These are phyloP conservation scores for Takashimella koratensis DNA, from an alignment of 1,284 basidiomycete genomes.

Conservation along the genomic window DNA sequence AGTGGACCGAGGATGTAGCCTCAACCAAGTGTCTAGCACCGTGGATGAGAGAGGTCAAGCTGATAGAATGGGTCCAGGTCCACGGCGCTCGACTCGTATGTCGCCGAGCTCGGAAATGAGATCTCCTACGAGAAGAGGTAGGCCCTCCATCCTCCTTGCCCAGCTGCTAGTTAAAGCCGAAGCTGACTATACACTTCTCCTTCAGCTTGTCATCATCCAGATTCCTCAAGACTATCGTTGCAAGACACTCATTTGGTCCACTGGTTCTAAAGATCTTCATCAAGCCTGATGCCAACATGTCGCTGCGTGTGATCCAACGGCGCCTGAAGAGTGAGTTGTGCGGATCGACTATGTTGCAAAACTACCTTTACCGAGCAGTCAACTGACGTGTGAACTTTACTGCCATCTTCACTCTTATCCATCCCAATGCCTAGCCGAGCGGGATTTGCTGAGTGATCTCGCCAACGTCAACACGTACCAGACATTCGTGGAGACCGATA, in stretches of 20 bases:
- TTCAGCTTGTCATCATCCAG: slow-evolving; percentile 68
- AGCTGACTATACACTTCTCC: not conserved
- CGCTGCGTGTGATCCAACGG: slow-evolving; percentile 63
- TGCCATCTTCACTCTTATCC: no score
- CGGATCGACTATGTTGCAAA: no score
- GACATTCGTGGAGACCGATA: slow-evolving; percentile 88
- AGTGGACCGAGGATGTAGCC: not conserved
- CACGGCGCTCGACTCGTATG: slow-evolving; percentile 81
- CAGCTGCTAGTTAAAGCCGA: no score
- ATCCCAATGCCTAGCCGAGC: no score
- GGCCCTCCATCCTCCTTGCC: slow-evolving; percentile 13
- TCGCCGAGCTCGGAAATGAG: slow-evolving; percentile 78
- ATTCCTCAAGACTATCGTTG: slow-evolving; percentile 88
- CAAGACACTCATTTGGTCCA: slow-evolving; percentile 65
- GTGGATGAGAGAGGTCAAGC: no score
- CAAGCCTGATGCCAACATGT: slow-evolving; percentile 70
- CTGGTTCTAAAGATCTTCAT: slow-evolving; percentile 77
- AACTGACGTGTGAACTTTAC: slow-evolving; percentile 9
- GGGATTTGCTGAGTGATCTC: slow-evolving; percentile 78
- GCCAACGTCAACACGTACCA: slow-evolving; percentile 89
- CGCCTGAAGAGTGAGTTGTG: slow-evolving; percentile 61
- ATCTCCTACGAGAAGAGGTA: slow-evolving; percentile 88
- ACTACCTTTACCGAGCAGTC: not conserved
- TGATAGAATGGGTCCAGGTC: slow-evolving; percentile 32
- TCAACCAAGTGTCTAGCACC: not conserved